A percentile compares a stretch with the other conserved stretches of the same genome.
phyloP scores from a whole-genome alignment of 2,329 filamentous ascomycete genomes.

The Leptographium galeiforme region DNA sequence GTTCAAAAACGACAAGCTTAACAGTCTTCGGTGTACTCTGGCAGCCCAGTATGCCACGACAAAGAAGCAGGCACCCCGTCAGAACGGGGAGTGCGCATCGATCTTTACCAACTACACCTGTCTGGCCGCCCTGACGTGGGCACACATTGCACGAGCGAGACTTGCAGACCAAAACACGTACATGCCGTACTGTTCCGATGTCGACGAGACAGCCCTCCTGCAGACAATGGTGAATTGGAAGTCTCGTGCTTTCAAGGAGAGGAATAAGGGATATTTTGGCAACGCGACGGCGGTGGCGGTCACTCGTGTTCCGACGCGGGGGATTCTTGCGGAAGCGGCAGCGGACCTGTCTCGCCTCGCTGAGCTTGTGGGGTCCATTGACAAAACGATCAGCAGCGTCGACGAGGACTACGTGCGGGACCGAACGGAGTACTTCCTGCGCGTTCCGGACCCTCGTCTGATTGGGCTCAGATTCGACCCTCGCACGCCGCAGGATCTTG shows the following conservation, averaged over 20 bases:
- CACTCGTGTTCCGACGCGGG: constrained; percentile 15
- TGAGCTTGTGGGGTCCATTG: constrained; percentile 17
- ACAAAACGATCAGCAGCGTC: constrained; percentile 19
- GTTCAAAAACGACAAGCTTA: constrained; percentile 21
- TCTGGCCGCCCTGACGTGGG: constrained; percentile 26
- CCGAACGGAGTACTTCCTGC: constrained; percentile 23
- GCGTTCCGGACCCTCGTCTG: constrained; percentile 24
- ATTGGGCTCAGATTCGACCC: constrained; percentile 27
- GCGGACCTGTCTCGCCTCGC: constrained; percentile 15
- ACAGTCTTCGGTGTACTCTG: constrained; percentile 16
- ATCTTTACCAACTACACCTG: constrained; percentile 12
- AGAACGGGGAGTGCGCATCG: too few species aligned
- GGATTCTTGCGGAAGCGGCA: constrained; percentile 13
- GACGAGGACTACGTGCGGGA: constrained; percentile 26
- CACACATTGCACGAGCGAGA: constrained; percentile 23
- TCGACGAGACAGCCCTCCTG: constrained; percentile 15
- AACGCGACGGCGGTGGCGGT: constrained; percentile 27
- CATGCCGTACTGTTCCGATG: not conserved
- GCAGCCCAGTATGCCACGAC: constrained; percentile 5
- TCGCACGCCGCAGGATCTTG: constrained; percentile 23
- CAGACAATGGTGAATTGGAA: constrained; percentile 30
- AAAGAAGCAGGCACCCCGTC: not conserved
- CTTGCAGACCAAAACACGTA: constrained; percentile 8
- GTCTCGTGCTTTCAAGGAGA: constrained; percentile 19
- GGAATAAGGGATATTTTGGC: constrained; percentile 24